Conservation (phyloP, 495 filamentous ascomycete species). For the Achaetomiella virescens region DNA sequence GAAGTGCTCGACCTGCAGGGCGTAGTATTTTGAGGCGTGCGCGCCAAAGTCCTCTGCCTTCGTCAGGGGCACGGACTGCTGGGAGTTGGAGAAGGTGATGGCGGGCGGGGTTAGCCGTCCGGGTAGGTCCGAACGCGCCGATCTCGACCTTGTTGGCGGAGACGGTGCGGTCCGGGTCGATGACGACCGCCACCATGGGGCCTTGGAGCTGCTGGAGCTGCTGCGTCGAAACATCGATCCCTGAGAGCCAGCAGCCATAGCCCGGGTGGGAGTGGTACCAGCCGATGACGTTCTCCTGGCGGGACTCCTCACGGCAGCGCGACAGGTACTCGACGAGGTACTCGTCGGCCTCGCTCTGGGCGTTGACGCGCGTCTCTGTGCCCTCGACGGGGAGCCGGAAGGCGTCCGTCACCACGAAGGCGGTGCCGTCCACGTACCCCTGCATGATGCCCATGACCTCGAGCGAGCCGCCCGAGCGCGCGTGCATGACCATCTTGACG, state of each 20-base stretch:
- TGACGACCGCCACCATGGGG: constrained; percentile 92
- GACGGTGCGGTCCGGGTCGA: constrained; percentile 95
- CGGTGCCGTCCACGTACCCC: constrained; percentile 76
- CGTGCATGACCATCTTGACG: constrained; percentile 99
- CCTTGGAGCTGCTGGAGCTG: constrained; percentile 75
- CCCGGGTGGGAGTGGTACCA: constrained; percentile 99
- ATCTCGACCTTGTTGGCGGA: constrained; percentile 95
- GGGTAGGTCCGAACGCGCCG: constrained; percentile 93
- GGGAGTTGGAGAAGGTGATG: constrained; percentile 36
- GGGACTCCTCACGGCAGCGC: constrained; percentile 65
- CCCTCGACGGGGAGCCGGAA: constrained; percentile 94
- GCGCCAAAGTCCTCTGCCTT: constrained; percentile 97
- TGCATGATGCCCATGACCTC: constrained; percentile 99
- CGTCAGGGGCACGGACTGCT: constrained; percentile 74
- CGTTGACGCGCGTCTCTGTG: constrained; percentile 96
- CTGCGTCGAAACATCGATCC: constrained; percentile 91
- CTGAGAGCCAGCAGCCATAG: constrained; percentile 96
- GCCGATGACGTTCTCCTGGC: constrained; percentile 86
- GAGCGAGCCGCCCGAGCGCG: constrained; percentile 80
- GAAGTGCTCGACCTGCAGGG: constrained; percentile 85
- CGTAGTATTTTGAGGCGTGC: constrained; percentile 82
- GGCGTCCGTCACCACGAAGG: constrained; percentile 90
- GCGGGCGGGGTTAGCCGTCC: constrained; percentile 53
- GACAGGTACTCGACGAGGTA: constrained; percentile 86
- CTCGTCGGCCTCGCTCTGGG: constrained; percentile 89